Conservation (phyloP, 2,329 filamentous ascomycete genomes). For the Colletotrichum sp. region DNA sequence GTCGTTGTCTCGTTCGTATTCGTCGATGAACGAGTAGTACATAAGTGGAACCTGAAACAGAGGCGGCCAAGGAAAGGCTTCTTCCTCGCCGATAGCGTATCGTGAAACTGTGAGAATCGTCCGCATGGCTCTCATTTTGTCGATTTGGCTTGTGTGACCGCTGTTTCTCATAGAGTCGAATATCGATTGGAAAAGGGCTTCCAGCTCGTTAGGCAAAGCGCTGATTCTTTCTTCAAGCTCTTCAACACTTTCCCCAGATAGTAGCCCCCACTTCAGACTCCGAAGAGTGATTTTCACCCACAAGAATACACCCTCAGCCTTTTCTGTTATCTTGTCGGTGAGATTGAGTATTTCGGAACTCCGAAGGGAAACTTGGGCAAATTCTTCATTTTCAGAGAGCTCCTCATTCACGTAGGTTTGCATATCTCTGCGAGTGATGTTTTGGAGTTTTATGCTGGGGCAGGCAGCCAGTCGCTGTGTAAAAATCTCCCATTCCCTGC, state of each 20-base stretch:
- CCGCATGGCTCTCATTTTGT: not conserved
- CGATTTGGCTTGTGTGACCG: not conserved
- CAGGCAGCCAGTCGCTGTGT: not conserved
- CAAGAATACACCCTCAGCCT: not conserved
- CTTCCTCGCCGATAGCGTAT: accelerated
- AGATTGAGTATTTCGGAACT: not conserved
- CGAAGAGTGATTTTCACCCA: not conserved
- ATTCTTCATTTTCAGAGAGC: not conserved
- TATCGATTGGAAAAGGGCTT: not conserved
- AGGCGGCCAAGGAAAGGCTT: too few relatives aligned
- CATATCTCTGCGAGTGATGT: not conserved
- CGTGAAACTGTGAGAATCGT: not conserved
- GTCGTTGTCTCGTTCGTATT: not conserved
- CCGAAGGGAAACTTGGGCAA: not conserved
- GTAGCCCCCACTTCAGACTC: not conserved
- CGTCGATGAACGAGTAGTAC: not conserved
- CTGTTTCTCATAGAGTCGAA: not conserved
- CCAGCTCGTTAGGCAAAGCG: not conserved
- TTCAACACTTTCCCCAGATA: not conserved
- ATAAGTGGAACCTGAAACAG: not conserved
- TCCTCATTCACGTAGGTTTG: not conserved
- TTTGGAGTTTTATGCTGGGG: not conserved
- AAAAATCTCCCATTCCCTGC: not conserved
- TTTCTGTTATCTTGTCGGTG: not conserved
- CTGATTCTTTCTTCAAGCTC: not conserved